A percentile compares a stretch with the other conserved stretches of the same genome.
Conservation (phyloP, 257 asterid species). For the Solanum appendiculatum region DNA sequence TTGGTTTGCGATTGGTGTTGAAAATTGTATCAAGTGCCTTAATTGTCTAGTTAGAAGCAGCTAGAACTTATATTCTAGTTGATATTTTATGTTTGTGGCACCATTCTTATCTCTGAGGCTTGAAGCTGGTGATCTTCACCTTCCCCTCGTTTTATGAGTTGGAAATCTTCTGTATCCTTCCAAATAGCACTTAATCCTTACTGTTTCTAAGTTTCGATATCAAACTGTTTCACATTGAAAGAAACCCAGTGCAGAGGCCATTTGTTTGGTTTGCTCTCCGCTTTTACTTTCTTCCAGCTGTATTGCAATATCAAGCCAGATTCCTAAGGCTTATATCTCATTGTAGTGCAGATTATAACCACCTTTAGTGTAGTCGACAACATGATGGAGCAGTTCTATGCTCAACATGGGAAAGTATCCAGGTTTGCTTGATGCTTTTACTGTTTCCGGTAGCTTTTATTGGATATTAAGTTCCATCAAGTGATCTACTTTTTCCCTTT, state of each 20-base stretch:
- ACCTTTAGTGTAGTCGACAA: slow-evolving; percentile 85
- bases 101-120: background rate
- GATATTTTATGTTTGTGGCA: background rate
- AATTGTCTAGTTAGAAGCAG: background rate
- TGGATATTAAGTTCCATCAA: background rate
- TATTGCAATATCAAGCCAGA: background rate
- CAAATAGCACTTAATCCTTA: background rate
- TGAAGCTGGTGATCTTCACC: background rate
- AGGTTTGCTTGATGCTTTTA: slow-evolving; percentile 30
- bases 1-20: background rate
- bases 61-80: background rate
- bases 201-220: background rate
- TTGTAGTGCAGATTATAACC: slow-evolving; percentile 59
- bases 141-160: background rate
- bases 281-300: background rate
- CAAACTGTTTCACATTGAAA: background rate
- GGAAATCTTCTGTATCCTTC: background rate
- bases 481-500: slow-evolving; percentile 1
- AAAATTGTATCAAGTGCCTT: background rate
- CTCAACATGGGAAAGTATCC: slow-evolving; percentile 51
- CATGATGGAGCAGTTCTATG: slow-evolving; percentile 82
- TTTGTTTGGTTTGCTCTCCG: background rate
- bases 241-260: background rate
- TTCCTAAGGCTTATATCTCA: background rate
- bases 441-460: background rate